Evolutionary conservation across 2,329 filamentous ascomycete species (phyloP), one percentile per base, ranked within the genome.

Genomic region (Diplodia intermedia): DNA sequence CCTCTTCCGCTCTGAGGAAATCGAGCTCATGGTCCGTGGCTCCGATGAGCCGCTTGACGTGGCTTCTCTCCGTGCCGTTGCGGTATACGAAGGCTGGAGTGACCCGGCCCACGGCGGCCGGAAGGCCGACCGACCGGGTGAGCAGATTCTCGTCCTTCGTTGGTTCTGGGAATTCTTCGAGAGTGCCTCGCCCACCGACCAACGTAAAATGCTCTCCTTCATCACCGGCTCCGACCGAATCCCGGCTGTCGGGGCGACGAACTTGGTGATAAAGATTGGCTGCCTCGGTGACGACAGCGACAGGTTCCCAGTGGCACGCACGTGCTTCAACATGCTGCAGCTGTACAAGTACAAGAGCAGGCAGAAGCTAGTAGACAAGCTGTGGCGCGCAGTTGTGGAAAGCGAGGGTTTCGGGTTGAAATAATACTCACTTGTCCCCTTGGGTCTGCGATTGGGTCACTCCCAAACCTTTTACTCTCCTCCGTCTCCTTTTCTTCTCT

Each of bases 371-470:
- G 90, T 92, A 77, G 81, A 79, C 63, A 88, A 89, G 82, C 81
- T 97, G 38, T 97, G 93, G 93, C 86, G 88, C 70, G 94, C 94
- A 4, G 93, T 97, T n/a, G 83, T 88, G 71, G 93, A 94, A 79
- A 96, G 93, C 75, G 93, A 97, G 78, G 94, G 94, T 2, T 97
- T 97, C 84, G 93, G 93, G 38, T 83, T 97, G 78, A 95, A 94
- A 77, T 94, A 76, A 83, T 33, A 7, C 15, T 33, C 52, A 11
- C 15, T 29, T 36, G 12, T 8, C 11, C 8, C n/a, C 1, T n/a
- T 47, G 18, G 18, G 18, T 47, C n/a, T 47, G 7, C 43, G 43
- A 47, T 20, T 6, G n/a, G 18, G n/a, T 11, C n/a, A n/a, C 43
- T 20, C 18, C 26, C 43, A 47, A 11, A 20, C 15, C 52, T 18